phyloP scores from a whole-genome alignment of 2,329 filamentous ascomycete species.

The Botrytis elliptica region DNA sequence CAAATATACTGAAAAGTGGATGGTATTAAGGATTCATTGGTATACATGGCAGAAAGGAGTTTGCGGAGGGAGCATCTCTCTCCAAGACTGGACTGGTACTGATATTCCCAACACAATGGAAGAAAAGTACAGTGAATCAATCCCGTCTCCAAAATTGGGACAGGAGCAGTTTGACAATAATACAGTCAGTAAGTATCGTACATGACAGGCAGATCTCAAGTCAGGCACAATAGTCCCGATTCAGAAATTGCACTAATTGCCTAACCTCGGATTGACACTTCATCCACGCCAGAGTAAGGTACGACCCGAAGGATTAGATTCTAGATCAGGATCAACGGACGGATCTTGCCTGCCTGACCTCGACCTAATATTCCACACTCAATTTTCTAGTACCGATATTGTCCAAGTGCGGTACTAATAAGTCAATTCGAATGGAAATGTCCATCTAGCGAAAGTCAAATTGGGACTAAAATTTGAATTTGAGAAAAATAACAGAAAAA shows the following conservation, averaged over 20 bases:
- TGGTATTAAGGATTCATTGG: not conserved
- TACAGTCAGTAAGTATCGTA: not conserved
- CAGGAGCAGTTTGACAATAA: not conserved
- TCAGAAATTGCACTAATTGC: not conserved
- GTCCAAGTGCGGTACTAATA: not conserved
- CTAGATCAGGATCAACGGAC: not conserved
- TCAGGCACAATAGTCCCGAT: not conserved
- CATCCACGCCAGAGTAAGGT: not conserved
- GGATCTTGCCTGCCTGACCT: not conserved
- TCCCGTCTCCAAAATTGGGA: not conserved
- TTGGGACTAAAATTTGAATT: not conserved
- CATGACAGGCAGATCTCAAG: not conserved
- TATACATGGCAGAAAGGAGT: not conserved
- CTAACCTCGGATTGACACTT: not conserved
- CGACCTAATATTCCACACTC: not conserved
- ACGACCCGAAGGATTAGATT: not conserved
- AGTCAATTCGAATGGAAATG: not conserved
- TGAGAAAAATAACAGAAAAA: too few relatives aligned
- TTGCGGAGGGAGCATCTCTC: not conserved
- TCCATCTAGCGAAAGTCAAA: not conserved
- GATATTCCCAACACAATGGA: not conserved
- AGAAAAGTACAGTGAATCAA: not conserved
- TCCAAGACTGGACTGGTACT: not conserved
- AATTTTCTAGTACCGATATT: not conserved
- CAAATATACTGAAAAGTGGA: not conserved